phyloP scores from a whole-genome alignment of 176 grass and related monocot genomes.

The Zizania latifolia region DNA sequence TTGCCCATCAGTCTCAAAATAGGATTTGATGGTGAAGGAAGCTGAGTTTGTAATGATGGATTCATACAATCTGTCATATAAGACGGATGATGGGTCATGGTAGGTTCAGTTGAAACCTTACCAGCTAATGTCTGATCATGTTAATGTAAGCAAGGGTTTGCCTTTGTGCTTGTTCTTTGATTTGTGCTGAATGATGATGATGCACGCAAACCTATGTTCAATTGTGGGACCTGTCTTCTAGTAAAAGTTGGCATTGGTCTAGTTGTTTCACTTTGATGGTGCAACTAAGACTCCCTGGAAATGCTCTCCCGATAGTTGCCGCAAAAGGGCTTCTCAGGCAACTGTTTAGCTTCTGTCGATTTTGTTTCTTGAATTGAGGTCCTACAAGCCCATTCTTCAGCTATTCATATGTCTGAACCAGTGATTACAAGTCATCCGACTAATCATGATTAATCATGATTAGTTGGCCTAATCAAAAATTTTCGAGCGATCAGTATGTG shows the following conservation, averaged over 20 bases:
- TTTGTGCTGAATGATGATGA: constrained; percentile 71
- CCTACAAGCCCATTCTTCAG: constrained; percentile 27
- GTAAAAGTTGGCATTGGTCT: constrained; percentile 33
- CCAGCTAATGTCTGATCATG: constrained; percentile 30
- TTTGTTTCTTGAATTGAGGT: constrained; percentile 32
- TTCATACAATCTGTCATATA: constrained; percentile 32
- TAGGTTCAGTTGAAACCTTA: constrained; percentile 31
- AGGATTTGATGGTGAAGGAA: constrained; percentile 62
- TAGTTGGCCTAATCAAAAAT: no score
- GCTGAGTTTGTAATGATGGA: constrained; percentile 42
- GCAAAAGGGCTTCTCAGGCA: constrained; percentile 44
- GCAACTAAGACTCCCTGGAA: constrained; percentile 43
- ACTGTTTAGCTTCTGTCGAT: constrained; percentile 24
- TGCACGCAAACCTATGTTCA: constrained; percentile 60
- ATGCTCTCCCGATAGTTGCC: constrained; percentile 69
- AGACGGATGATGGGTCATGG: constrained; percentile 18
- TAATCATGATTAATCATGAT: no score
- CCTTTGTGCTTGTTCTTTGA: constrained; percentile 44
- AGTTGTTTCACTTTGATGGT: constrained; percentile 21
- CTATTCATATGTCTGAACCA: no score
- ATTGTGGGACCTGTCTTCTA: constrained; percentile 47
- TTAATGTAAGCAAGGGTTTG: constrained; percentile 39
- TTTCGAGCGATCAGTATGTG: no score
- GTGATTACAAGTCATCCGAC: no score
- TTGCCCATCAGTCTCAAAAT: constrained; percentile 93